A percentile compares a stretch with the other conserved stretches of the same genome.
These are phyloP conservation scores for Isabelozyma heimii DNA, from an alignment of 805 yeast genomes.

Conservation along the genomic window DNA sequence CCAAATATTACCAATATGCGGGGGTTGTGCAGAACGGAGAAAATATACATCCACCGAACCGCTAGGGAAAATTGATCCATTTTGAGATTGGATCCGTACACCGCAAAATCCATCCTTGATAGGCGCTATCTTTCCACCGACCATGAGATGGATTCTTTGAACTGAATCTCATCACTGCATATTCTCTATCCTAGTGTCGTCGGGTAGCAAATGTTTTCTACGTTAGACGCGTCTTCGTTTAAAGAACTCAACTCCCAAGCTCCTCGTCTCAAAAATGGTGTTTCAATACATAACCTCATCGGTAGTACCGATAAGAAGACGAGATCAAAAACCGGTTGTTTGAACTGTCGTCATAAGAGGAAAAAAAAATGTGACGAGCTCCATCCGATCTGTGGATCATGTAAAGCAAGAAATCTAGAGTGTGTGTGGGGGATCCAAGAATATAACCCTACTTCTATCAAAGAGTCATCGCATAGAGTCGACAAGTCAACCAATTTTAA, in stretches of 20 bases:
- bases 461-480: not conserved
- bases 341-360: constrained; percentile 12
- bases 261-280: not conserved
- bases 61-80: no score
- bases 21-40: no score
- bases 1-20: no score
- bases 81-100: no score
- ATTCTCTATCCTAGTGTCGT: not conserved
- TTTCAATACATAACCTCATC: not conserved
- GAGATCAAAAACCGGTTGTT: constrained; percentile 19
- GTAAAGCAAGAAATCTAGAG: constrained; percentile 9
- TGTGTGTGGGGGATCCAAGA: constrained; percentile 14
- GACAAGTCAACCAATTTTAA: not conserved
- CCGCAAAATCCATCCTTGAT: no score
- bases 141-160: no score
- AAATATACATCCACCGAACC: no score
- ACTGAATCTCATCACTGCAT: no score
- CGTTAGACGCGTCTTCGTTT: constrained; percentile 2
- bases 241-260: constrained; percentile 1
- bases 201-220: constrained; percentile 2
- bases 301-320: not conserved
- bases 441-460: not conserved
- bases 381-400: constrained; percentile 17
- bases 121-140: no score
- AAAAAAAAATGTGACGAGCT: constrained; percentile 24